A percentile compares a stretch with the other conserved stretches of the same genome.
Evolutionary conservation across 352 stramenopile species (phyloP).

Genomic region (Globisporangium apiculatum): DNA sequence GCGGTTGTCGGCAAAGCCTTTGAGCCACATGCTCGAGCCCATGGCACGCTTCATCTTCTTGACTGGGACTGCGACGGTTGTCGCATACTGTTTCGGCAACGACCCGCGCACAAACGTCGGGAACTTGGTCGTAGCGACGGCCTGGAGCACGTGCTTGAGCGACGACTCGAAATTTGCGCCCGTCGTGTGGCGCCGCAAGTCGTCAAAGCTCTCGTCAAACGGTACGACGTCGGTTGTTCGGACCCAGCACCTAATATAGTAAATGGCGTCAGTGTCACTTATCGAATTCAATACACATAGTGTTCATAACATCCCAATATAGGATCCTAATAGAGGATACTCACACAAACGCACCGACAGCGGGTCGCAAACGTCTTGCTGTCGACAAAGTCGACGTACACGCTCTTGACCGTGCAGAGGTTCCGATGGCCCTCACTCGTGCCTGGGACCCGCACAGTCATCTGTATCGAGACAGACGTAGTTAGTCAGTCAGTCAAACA

Average conservation of each 20-base stretch:
- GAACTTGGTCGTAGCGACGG: slow-evolving; percentile 37
- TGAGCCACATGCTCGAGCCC: slow-evolving; percentile 35
- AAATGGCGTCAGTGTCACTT: neutral
- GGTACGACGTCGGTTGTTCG: slow-evolving; percentile 24
- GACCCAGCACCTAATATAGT: slow-evolving; percentile 37
- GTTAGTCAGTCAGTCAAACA: neutral
- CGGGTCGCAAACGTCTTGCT: slow-evolving; percentile 27
- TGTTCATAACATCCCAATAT: neutral
- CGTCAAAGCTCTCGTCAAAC: slow-evolving; percentile 34
- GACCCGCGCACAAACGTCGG: slow-evolving; percentile 41
- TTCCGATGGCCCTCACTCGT: slow-evolving; percentile 29
- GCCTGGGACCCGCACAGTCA: slow-evolving; percentile 55
- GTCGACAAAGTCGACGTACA: slow-evolving; percentile 63
- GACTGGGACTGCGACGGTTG: slow-evolving; percentile 20
- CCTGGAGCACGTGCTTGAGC: slow-evolving; percentile 26
- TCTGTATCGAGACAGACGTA: slow-evolving; percentile 18
- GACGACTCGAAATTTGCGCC: slow-evolving; percentile 36
- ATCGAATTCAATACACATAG: neutral
- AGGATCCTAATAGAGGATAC: neutral
- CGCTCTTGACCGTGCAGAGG: slow-evolving; percentile 24
- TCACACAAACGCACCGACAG: slow-evolving; percentile 22
- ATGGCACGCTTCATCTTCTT: slow-evolving; percentile 31
- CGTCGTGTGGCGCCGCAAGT: slow-evolving; percentile 22
- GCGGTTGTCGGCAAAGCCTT: slow-evolving; percentile 35
- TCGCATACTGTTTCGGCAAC: slow-evolving; percentile 29